Conservation (phyloP, 228 moss, liverwort and hornwort species). For the Sphagnum fallax region DNA sequence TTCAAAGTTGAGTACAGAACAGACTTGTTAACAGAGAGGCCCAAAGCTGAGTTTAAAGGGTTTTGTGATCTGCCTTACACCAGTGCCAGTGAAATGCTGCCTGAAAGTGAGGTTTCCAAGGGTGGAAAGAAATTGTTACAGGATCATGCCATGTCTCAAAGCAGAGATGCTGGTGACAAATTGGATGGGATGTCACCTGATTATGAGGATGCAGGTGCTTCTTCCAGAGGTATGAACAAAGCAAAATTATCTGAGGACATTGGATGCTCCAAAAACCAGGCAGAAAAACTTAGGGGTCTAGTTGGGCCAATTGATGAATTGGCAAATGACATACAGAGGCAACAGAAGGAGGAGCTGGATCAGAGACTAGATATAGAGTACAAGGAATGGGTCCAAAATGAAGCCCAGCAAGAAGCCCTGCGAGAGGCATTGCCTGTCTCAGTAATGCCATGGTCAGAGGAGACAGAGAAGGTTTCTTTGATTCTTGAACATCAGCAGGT, state of each 20-base stretch:
- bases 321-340: constrained; percentile 24
- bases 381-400: constrained; percentile 31
- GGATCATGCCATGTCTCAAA: no score
- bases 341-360: constrained; percentile 37
- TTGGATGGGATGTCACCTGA: no score
- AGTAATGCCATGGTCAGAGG: constrained; percentile 37
- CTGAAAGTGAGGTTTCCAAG: no score
- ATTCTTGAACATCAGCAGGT: constrained; percentile 57
- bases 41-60: no score
- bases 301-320: constrained; percentile 35
- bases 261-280: constrained; percentile 16
- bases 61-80: no score
- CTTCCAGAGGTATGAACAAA: no score
- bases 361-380: constrained; percentile 31
- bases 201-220: no score
- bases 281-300: constrained; percentile 46
- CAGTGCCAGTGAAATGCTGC: no score
- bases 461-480: constrained; percentile 37
- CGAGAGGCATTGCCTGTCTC: constrained; percentile 41
- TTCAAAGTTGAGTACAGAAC: background rate
- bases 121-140: no score
- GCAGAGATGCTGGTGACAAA: no score
- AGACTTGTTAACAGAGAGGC: no score
- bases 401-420: constrained; percentile 27
- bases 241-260: no score